Conservation (phyloP, 352 stramenopile genomes). For the Phytophthora rubi region DNA sequence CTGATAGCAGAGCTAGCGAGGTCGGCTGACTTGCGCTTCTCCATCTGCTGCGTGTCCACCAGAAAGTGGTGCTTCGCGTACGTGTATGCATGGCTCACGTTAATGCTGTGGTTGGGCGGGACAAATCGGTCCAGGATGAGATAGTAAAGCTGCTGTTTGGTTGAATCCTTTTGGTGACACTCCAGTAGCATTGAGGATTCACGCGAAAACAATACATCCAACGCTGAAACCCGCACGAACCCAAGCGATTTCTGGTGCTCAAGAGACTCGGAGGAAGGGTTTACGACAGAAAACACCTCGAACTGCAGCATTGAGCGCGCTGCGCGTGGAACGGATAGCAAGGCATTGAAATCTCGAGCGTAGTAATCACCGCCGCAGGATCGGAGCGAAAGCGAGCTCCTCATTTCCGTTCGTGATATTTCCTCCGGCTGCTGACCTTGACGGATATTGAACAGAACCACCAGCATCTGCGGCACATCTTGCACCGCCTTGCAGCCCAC, state of each 20-base stretch:
- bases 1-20: conserved; percentile 40
- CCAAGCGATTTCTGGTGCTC: conserved; percentile 70
- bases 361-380: conserved; percentile 78
- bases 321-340: conserved; percentile 74
- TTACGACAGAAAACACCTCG: conserved; percentile 76
- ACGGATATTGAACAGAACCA: conserved; percentile 67
- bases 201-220: conserved; percentile 80
- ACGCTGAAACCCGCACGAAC: conserved; percentile 73
- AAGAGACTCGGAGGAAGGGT: conserved; percentile 60
- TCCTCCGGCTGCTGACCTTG: conserved; percentile 59
- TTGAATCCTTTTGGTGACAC: conserved; percentile 50
- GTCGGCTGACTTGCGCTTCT: conserved; percentile 53
- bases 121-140: conserved; percentile 80
- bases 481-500: conserved; percentile 75
- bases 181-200: conserved; percentile 78
- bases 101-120: conserved; percentile 61
- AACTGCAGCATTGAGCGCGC: conserved; percentile 77
- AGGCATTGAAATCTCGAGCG: conserved; percentile 77
- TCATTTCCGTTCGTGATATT: conserved; percentile 81
- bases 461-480: conserved; percentile 74
- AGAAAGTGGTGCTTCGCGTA: conserved; percentile 87
- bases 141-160: conserved; percentile 69
- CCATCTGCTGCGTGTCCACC: conserved; percentile 67
- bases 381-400: conserved; percentile 70
- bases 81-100: conserved; percentile 75